Percentiles rank a stretch among this genome's conserved stretches.
Conservation (phyloP, 495 filamentous ascomycete genomes). For the Annulohypoxylon maeteangense region DNA sequence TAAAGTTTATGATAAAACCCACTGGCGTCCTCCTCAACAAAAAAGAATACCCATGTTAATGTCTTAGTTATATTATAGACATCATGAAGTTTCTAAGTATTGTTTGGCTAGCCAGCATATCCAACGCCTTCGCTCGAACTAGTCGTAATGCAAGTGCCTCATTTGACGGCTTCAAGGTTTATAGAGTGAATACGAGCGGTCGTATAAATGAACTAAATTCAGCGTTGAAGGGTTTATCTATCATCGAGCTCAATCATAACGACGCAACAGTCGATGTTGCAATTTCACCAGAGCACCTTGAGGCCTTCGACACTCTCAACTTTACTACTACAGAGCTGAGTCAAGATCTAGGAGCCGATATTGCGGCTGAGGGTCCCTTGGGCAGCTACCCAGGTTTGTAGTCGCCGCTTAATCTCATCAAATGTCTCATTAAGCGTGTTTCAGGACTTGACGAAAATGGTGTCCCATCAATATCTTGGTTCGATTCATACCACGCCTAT, state of each 20-base stretch:
- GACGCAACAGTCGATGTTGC: constrained; percentile 51
- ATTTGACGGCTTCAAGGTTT: constrained; percentile 24
- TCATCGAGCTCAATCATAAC: constrained; percentile 43
- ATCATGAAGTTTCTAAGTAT: constrained; percentile 18
- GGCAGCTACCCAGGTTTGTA: constrained; percentile 32
- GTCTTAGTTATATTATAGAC: background rate
- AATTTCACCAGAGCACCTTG: constrained; percentile 51
- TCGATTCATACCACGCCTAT: constrained; percentile 67
- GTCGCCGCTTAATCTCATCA: background rate
- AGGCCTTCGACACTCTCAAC: constrained; percentile 48
- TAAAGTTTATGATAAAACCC: constrained; percentile 9
- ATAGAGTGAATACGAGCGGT: constrained; percentile 10
- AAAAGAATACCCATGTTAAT: background rate
- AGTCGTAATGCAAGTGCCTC: background rate
- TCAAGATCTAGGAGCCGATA: constrained; percentile 57
- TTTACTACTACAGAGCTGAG: constrained; percentile 52
- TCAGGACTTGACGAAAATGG: constrained; percentile 31
- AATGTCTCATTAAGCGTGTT: constrained; percentile 11
- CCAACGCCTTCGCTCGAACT: background rate
- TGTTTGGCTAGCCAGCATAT: constrained; percentile 7
- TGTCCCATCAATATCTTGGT: constrained; percentile 58
- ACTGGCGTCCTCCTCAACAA: background rate
- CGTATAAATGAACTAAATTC: background rate
- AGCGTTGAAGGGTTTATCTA: constrained; percentile 26
- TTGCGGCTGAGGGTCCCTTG: constrained; percentile 49